Conservation (phyloP, 176 grass and related monocot genomes). For the Rhipidocladum racemiflorum region DNA sequence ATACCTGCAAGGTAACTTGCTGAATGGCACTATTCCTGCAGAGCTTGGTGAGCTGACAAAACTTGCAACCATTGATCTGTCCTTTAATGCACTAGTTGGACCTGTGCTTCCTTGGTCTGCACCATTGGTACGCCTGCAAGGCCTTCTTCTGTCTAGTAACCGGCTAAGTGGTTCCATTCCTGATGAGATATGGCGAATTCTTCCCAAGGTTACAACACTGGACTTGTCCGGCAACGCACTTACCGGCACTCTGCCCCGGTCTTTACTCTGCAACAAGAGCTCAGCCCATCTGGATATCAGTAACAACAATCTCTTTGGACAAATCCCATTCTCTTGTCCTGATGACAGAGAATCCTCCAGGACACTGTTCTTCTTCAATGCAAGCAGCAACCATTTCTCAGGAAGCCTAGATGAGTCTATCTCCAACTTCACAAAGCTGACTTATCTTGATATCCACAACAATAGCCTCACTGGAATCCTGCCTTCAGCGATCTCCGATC, state of each 20-base stretch:
- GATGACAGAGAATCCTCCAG: constrained; percentile 37
- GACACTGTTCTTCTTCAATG: constrained; percentile 75
- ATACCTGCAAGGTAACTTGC: constrained; percentile 68
- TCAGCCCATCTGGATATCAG: constrained; percentile 71
- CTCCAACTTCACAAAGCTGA: constrained; percentile 75
- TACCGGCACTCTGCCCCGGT: constrained; percentile 61
- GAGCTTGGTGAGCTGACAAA: constrained; percentile 76
- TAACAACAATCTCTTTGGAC: constrained; percentile 71
- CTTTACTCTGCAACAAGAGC: constrained; percentile 53
- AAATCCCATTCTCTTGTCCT: constrained; percentile 49
- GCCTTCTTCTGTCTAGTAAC: constrained; percentile 83
- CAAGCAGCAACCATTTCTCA: constrained; percentile 78
- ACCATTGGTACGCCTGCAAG: constrained; percentile 64
- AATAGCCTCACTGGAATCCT: constrained; percentile 77
- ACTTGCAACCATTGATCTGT: constrained; percentile 67
- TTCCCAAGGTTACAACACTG: constrained; percentile 69
- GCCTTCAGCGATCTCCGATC: constrained; percentile 56
- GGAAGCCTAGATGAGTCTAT: constrained; percentile 59
- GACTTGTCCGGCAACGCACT: constrained; percentile 78
- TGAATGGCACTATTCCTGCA: constrained; percentile 71
- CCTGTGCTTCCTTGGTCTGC: constrained; percentile 51
- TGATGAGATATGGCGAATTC: constrained; percentile 46
- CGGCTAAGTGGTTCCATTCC: constrained; percentile 69
- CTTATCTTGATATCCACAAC: constrained; percentile 80
- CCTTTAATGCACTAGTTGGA: constrained; percentile 66